A percentile compares a stretch with the other conserved stretches of the same genome.
phyloP scores from a whole-genome alignment of 2,329 filamentous ascomycete species.

The Aspergillus sp. region DNA sequence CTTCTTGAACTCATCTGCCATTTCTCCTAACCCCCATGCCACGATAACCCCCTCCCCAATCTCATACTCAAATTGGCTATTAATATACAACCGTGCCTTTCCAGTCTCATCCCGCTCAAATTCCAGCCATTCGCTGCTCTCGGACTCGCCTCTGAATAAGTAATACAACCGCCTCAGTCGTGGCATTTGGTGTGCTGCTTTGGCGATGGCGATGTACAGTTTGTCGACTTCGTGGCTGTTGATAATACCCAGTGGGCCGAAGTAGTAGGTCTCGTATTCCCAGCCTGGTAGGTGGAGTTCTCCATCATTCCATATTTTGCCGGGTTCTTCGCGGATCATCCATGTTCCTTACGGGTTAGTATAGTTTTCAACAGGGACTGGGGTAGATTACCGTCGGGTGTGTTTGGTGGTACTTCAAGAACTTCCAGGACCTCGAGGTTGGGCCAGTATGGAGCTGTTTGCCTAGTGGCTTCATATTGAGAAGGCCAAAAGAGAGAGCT shows the following conservation, averaged over 20 bases:
- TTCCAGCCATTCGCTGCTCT: neutral
- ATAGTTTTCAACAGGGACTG: neutral
- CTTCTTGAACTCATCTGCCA: neutral
- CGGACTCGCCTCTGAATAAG: neutral
- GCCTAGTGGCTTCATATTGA: neutral
- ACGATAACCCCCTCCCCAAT: neutral
- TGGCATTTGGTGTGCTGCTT: neutral
- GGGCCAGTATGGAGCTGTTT: neutral
- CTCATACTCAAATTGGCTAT: neutral
- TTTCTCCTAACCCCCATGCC: neutral
- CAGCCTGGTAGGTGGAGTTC: neutral
- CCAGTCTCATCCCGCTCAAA: neutral
- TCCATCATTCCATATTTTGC: neutral
- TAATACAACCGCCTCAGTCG: neutral
- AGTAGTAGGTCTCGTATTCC: neutral
- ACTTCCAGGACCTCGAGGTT: neutral
- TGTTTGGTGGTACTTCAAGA: neutral
- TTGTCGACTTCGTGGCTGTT: neutral
- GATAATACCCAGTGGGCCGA: neutral
- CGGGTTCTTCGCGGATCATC: neutral
- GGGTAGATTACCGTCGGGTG: neutral
- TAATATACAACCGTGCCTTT: neutral
- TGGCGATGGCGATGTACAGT: neutral
- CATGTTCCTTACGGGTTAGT: neutral
- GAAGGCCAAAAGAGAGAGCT: neutral